Base-by-base conservation (phyloP, 2,329 filamentous ascomycete species). In the Laburnicola sp. region DNA sequence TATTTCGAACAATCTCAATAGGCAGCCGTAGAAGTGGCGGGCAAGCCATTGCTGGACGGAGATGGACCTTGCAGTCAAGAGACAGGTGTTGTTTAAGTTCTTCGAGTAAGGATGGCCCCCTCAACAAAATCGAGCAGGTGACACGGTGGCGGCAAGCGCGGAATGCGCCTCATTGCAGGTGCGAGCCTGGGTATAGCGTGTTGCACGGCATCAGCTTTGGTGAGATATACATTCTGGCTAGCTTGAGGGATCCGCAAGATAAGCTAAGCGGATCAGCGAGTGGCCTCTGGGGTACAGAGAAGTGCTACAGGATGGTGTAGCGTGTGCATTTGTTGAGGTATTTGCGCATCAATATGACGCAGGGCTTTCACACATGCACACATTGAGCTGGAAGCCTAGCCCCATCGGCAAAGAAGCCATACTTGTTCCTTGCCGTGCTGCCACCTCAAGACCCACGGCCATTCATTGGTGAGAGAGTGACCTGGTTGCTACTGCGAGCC, bases 1-100 rank as follows among this genome's bases (percentile, higher is more conserved):
- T 62, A 28, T 59, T 51, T 27, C 52, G 46, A 37, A 64, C 63
- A 30, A 68, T 56, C 46, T 69, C 66, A 7, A 58, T 44, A 36
- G 66, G 65, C 39, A 68, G 56, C 37, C 56, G 54, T 26, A 65
- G 39, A 16, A 66, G 28, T 7, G 54, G 58, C 28, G 62, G 25
- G 37, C 48, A 44, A 11, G 36, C 21, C 60, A 63, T 65, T 16
- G 44, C 41, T 27, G 32, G 7, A 39, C 28, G 16, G 16, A 28
- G 41, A 9, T 27, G 6, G 25, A 36, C 28, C 22, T 37, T 28
- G 32, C 31, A n/a, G 3, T 34, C 6, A 37, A 27, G 36, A 27
- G n/a, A 30, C 40, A 31, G 1, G 25, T 35, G 7, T 38, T 10
- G 25, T 37, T 38, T 36, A 31, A 37, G n/a, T 37, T 41, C 25